Evolutionary conservation across 306 rosid genomes (phyloP).

Genomic region (Lagenaria siceraria): DNA sequence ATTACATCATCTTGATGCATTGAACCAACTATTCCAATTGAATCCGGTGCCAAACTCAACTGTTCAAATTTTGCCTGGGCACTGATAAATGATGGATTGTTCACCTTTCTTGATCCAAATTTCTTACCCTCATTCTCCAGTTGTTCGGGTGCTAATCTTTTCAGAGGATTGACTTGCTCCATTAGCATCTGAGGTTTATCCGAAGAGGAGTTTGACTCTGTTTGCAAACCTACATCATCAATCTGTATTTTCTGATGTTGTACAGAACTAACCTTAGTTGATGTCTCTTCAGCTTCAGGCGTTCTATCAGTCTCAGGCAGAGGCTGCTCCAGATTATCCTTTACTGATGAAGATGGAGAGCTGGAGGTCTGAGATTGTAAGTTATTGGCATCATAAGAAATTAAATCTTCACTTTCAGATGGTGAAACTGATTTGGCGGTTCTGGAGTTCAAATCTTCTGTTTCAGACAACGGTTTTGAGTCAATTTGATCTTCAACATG

Average conservation of each 20-base stretch:
- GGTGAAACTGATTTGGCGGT: constrained; percentile 24
- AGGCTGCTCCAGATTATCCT: constrained; percentile 33
- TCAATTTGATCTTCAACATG: constrained; percentile 24
- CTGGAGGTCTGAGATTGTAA: constrained; percentile 29
- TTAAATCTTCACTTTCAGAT: constrained; percentile 47
- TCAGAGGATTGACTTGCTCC: constrained; percentile 38
- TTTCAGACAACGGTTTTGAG: constrained; percentile 25
- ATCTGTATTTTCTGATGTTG: constrained; percentile 15
- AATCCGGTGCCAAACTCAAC: constrained; percentile 31
- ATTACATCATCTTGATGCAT: constrained; percentile 34
- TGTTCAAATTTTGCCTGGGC: constrained; percentile 73
- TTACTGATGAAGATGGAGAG: constrained; percentile 18
- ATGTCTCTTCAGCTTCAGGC: constrained; percentile 25
- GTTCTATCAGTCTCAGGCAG: constrained; percentile 21
- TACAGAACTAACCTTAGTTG: constrained; percentile 21
- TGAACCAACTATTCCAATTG: constrained; percentile 23
- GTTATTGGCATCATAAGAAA: constrained; percentile 25
- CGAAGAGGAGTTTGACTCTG: constrained; percentile 25
- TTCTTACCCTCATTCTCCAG: constrained; percentile 64
- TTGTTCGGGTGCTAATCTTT: constrained; percentile 47
- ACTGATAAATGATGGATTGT: constrained; percentile 58
- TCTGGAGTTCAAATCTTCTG: constrained; percentile 26
- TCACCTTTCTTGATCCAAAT: constrained; percentile 30
- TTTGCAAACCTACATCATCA: constrained; percentile 19
- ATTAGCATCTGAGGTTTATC: constrained; percentile 33